Conservation (phyloP, 2,329 filamentous ascomycete species). For the Myriosclerotinia curreyana region DNA sequence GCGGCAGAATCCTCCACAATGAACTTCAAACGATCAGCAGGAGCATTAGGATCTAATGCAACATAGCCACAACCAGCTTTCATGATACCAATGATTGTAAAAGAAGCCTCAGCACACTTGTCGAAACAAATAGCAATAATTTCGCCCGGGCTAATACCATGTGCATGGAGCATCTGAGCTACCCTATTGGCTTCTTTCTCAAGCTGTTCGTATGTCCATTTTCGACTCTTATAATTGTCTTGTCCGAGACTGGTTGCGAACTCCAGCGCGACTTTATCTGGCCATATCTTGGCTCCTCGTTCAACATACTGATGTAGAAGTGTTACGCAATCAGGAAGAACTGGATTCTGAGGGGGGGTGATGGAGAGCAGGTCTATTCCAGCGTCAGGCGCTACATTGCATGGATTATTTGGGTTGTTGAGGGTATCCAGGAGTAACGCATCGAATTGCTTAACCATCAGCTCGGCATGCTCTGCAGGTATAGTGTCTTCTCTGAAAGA, state of each 20-base stretch:
- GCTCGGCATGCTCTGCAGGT: conserved; percentile 62
- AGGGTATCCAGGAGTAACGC: conserved; percentile 59
- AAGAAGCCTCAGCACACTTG: conserved; percentile 41
- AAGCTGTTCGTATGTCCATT: conserved; percentile 75
- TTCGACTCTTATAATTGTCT: conserved; percentile 45
- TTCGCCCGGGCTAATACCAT: conserved; percentile 51
- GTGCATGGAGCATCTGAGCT: conserved; percentile 58
- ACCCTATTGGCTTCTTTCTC: conserved; percentile 69
- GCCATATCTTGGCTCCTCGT: conserved; percentile 51
- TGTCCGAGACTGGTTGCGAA: conserved; percentile 61
- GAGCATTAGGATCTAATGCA: conserved; percentile 43
- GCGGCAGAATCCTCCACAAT: conserved; percentile 61
- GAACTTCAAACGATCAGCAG: conserved; percentile 38
- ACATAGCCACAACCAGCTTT: conserved; percentile 42
- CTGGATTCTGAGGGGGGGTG: conserved; percentile 56
- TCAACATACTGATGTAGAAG: conserved; percentile 81
- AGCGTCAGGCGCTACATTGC: conserved; percentile 28
- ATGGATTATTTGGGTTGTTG: conserved; percentile 44
- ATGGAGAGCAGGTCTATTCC: conserved; percentile 58
- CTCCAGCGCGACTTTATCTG: conserved; percentile 67
- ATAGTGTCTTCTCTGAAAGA: conserved; percentile 64
- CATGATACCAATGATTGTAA: conserved; percentile 41
- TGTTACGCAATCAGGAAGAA: conserved; percentile 53
- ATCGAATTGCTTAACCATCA: conserved; percentile 72
- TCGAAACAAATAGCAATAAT: conserved; percentile 43